phyloP scores from a whole-genome alignment of 139 green algal genomes.

The Micromonas pusilla region DNA sequence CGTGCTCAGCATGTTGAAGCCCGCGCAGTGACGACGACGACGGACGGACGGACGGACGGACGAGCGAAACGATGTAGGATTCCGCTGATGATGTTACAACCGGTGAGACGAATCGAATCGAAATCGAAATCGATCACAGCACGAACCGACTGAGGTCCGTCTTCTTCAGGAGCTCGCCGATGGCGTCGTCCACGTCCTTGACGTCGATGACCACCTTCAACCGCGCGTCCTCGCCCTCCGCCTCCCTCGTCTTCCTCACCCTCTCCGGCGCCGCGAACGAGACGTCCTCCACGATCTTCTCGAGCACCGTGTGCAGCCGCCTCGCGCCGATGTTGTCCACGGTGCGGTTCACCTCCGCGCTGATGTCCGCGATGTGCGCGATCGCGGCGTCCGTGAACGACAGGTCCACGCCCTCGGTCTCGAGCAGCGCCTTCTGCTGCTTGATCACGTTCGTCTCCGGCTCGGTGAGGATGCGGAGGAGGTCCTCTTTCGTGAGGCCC shows the following conservation, averaged over 20 bases:
- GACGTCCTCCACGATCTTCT: constrained; percentile 87
- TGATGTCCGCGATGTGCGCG: constrained; percentile 43
- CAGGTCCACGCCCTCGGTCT: constrained; percentile 81
- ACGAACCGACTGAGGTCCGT: constrained; percentile 14
- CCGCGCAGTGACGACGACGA: too few species aligned
- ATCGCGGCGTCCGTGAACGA: constrained; percentile 77
- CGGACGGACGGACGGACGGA: too few species aligned
- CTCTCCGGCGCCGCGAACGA: constrained; percentile 83
- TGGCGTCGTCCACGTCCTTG: constrained; percentile 11
- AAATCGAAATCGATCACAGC: background rate
- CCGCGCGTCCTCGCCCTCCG: background rate
- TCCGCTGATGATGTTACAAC: too few species aligned
- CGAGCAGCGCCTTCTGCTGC: constrained; percentile 85
- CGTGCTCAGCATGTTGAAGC: too few species aligned
- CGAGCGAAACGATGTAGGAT: too few species aligned
- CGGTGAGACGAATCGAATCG: too few species aligned
- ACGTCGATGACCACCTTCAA: constrained; percentile 6
- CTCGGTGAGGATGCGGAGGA: constrained; percentile 77
- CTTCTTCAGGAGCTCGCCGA: constrained; percentile 17
- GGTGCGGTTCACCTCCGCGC: constrained; percentile 61
- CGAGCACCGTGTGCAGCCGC: constrained; percentile 86
- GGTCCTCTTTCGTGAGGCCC: constrained; percentile 53
- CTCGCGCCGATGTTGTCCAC: constrained; percentile 92
- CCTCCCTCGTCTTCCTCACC: background rate
- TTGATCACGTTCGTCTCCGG: constrained; percentile 83